Evolutionary conservation across 2,329 filamentous ascomycete genomes (phyloP).

Genomic region (Hawksworthiomyces lignivorus): DNA sequence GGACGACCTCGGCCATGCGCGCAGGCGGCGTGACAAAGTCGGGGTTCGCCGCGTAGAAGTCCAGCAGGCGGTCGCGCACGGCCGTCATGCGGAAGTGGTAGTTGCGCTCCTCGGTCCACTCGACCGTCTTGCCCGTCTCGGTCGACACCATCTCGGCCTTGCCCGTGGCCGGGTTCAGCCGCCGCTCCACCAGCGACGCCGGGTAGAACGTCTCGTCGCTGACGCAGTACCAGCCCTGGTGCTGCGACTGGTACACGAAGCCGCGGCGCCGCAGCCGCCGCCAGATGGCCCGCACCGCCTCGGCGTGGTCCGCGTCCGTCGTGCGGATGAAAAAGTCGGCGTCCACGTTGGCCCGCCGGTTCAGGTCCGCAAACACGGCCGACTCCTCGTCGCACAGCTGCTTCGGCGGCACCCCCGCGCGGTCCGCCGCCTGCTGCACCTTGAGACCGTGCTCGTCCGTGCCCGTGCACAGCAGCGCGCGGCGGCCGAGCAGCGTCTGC

Average conservation of each 20-base stretch:
- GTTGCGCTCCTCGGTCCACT: slow-evolving; percentile 89
- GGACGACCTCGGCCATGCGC: slow-evolving; percentile 71
- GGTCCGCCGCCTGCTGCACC: slow-evolving; percentile 76
- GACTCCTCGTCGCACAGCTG: slow-evolving; percentile 84
- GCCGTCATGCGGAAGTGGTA: slow-evolving; percentile 90
- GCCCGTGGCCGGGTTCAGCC: slow-evolving; percentile 72
- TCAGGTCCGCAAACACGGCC: slow-evolving; percentile 69
- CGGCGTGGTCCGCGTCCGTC: slow-evolving; percentile 72
- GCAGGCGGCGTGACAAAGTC: slow-evolving; percentile 65
- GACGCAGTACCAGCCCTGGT: slow-evolving; percentile 94
- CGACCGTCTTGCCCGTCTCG: slow-evolving; percentile 87
- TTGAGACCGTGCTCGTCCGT: slow-evolving; percentile 98
- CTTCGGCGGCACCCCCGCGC: slow-evolving; percentile 64
- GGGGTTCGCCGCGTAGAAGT: slow-evolving; percentile 72
- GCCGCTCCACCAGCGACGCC: slow-evolving; percentile 61
- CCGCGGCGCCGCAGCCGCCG: slow-evolving; percentile 65
- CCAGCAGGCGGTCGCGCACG: slow-evolving; percentile 68
- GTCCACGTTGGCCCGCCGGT: slow-evolving; percentile 58
- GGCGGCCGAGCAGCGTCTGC: slow-evolving; percentile 57
- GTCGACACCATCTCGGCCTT: slow-evolving; percentile 72
- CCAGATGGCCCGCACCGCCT: slow-evolving; percentile 88
- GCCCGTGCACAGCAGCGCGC: slow-evolving; percentile 74
- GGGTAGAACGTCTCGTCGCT: slow-evolving; percentile 97
- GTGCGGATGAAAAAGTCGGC: slow-evolving; percentile 90
- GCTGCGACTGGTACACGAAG: slow-evolving; percentile 75